Evolutionary conservation across 1,284 basidiomycete species (phyloP), one percentile per base, ranked within the genome.

Genomic region (Ceratobasidium sp.): DNA sequence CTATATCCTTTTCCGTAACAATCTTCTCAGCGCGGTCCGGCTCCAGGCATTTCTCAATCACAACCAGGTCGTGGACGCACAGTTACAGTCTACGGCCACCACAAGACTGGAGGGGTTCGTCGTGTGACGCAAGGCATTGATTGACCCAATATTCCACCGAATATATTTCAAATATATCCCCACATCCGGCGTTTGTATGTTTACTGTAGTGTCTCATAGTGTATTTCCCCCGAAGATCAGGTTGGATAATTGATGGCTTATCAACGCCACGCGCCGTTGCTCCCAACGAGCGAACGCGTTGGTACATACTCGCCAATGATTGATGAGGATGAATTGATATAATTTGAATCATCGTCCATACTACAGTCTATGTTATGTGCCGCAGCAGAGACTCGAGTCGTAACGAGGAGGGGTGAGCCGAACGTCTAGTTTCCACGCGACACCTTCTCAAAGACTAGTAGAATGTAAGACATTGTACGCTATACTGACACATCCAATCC

Each of bases 1-100:
- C 39, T 76, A 76, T 49, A 76, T 76, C 60, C 44, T 76, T 28
- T 76, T 76, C 23, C 72, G 61, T 33, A 76, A 76, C 39, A 61
- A 76, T 39, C 20, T 76, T 40, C 46, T 33, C n/a, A 23, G 40
- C 6, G 23, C 39, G 3, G n/a, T 76, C 9, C 72, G 72, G 5
- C 46, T 76, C 33, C 42, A 76, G 51, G 72, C 72, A 15, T 76
- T 76, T 55, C 46, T 63, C 39, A 66, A 76, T 26, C n/a, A 49
- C 3, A 51, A 55, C 20, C 33, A 66, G 26, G 72, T 76, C 18
- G 51, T 46, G 46, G 72, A 76, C 33, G 53, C 46, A 4, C 6
- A 66, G 1, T 42, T 76, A 2, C 44, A 66, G 39, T 76, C 72
- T 33, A 56, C 61, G 39, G 72, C 60, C 26, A 76, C 72, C 4